Percentiles rank a stretch among this genome's conserved stretches.
phyloP scores from a whole-genome alignment of 2,329 filamentous ascomycete genomes.

The Xylariaceae sp. region DNA sequence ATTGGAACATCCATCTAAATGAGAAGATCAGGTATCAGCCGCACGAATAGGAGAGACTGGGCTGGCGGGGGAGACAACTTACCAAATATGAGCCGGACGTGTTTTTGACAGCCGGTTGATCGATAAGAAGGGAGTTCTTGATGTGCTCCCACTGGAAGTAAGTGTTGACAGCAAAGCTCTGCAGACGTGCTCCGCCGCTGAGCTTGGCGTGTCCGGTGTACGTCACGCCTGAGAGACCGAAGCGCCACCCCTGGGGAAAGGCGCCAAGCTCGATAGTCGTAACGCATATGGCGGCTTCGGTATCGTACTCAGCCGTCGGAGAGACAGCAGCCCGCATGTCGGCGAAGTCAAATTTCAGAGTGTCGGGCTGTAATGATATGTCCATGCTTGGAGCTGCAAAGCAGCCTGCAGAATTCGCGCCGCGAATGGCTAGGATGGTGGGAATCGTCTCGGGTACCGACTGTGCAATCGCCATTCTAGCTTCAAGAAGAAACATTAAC shows the following conservation, averaged over 20 bases:
- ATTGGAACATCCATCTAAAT: constrained; percentile 17
- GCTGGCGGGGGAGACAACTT: background rate
- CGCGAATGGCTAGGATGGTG: constrained; percentile 23
- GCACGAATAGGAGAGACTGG: background rate
- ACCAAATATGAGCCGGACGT: constrained; percentile 22
- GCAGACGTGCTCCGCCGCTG: constrained; percentile 11
- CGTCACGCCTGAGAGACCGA: constrained; percentile 17
- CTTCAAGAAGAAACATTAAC: constrained; percentile 1
- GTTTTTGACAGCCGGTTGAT: constrained; percentile 16
- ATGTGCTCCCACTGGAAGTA: constrained; percentile 27
- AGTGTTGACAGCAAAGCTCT: constrained; percentile 18
- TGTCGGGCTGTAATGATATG: constrained; percentile 3
- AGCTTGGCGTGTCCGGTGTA: constrained; percentile 21
- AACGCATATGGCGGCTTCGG: constrained; percentile 22
- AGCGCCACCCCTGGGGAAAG: constrained; percentile 21
- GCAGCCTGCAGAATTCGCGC: constrained; percentile 21
- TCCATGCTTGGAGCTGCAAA: constrained; percentile 21
- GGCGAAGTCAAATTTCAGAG: constrained; percentile 16
- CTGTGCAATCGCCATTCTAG: constrained; percentile 10
- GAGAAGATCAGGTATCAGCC: background rate
- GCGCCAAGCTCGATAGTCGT: constrained; percentile 21
- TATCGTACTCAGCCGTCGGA: constrained; percentile 17
- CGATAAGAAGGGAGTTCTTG: constrained; percentile 12
- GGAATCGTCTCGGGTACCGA: constrained; percentile 13
- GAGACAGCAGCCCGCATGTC: constrained; percentile 23